phyloP scores from a whole-genome alignment of 2,329 filamentous ascomycete genomes.

The Pseudonectria buxi region DNA sequence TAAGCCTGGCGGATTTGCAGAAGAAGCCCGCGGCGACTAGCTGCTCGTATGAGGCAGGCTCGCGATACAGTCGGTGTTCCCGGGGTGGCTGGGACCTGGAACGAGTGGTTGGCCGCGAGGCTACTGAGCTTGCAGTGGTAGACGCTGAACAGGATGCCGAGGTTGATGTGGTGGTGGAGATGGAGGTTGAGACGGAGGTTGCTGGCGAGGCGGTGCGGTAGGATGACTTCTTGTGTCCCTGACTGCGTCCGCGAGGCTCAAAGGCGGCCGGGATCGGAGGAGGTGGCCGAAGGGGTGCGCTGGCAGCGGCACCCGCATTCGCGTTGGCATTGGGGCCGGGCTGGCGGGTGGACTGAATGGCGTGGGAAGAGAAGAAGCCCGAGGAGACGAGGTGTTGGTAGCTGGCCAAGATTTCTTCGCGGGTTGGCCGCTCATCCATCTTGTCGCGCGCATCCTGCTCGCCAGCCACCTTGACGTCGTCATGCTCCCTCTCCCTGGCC shows the following conservation, averaged over 20 bases:
- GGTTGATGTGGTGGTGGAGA: constrained; percentile 3
- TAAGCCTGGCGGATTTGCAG: background rate
- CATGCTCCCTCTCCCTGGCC: constrained; percentile 11
- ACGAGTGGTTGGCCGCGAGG: constrained; percentile 8
- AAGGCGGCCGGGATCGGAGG: no score
- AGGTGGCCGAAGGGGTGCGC: no score
- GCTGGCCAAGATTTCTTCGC: constrained; percentile 48
- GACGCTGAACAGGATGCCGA: background rate
- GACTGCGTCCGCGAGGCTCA: no score
- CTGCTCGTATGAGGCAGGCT: constrained; percentile 18
- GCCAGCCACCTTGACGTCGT: constrained; percentile 10
- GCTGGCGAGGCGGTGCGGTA: constrained; percentile 4
- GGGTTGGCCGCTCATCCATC: constrained; percentile 23
- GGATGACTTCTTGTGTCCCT: background rate
- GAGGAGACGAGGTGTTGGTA: constrained; percentile 51
- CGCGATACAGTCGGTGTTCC: constrained; percentile 9
- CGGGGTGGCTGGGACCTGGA: constrained; percentile 8
- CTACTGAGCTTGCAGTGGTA: constrained; percentile 2
- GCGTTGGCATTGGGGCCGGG: constrained; percentile 22
- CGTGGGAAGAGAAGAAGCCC: constrained; percentile 53
- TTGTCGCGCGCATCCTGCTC: constrained; percentile 5
- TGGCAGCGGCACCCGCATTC: background rate
- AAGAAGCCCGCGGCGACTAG: constrained; percentile 21
- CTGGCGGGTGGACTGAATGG: constrained; percentile 50
- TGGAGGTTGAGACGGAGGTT: constrained; percentile 9